Evolutionary conservation across 306 rosid genomes (phyloP).

Genomic region (Corylus heterophylla): DNA sequence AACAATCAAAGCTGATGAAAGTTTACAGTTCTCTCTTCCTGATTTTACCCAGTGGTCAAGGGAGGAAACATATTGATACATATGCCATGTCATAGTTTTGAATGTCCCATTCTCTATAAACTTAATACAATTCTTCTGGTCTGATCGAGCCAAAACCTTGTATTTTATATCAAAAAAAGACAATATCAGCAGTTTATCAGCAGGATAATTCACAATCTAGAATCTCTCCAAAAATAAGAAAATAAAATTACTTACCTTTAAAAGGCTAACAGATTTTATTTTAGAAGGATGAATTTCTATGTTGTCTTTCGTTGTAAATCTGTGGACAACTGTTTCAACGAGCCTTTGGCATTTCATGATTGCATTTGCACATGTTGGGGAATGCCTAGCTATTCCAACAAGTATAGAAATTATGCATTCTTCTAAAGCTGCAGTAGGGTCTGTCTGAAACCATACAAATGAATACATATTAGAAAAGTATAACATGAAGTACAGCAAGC

Average conservation of each 20-base stretch:
- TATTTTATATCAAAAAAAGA: constrained; percentile 32
- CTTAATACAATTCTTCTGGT: constrained; percentile 54
- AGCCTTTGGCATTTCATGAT: constrained; percentile 75
- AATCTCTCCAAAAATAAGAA: constrained; percentile 17
- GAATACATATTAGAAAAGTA: not conserved
- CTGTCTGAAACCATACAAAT: constrained; percentile 60
- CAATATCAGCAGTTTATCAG: constrained; percentile 28
- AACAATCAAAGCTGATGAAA: constrained; percentile 71
- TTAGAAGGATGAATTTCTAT: constrained; percentile 59
- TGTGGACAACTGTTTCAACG: constrained; percentile 57
- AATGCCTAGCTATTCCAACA: constrained; percentile 86
- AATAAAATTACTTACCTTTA: constrained; percentile 55
- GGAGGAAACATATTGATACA: constrained; percentile 62
- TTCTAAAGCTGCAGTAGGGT: constrained; percentile 68
- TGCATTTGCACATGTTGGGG: constrained; percentile 82
- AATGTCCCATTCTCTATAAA: constrained; percentile 71
- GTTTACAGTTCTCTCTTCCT: constrained; percentile 73
- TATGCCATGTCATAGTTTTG: constrained; percentile 71
- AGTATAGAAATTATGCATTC: constrained; percentile 73
- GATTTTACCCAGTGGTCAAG: constrained; percentile 74
- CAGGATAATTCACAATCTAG: constrained; percentile 10
- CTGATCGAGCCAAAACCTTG: constrained; percentile 75
- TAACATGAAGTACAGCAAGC: not conserved
- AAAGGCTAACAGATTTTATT: constrained; percentile 75
- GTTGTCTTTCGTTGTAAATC: constrained; percentile 56